These are phyloP conservation scores for Lotus japonicus DNA, from an alignment of 306 rosid species.

Conservation along the genomic window DNA sequence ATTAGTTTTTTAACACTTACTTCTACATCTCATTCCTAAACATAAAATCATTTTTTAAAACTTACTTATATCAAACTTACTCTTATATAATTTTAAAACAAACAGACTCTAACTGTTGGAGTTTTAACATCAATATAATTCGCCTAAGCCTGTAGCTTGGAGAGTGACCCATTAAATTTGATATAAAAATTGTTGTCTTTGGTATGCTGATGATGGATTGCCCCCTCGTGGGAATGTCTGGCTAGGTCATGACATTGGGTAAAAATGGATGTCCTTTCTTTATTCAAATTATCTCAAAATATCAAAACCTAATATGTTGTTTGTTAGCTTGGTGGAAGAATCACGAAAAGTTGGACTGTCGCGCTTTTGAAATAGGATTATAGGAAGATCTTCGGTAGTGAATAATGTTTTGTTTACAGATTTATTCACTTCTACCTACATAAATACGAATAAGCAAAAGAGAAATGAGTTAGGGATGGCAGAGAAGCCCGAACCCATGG, in stretches of 20 bases:
- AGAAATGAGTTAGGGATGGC: too few species aligned
- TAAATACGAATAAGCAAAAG: too few species aligned
- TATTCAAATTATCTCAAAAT: not conserved
- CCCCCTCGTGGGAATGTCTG: not conserved
- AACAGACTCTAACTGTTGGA: not conserved
- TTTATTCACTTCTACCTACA: too few species aligned
- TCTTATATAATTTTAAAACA: too few species aligned
- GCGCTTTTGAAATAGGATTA: not conserved
- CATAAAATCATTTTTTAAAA: too few species aligned
- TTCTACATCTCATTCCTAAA: too few species aligned
- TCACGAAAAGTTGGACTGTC: not conserved
- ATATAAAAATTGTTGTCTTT: not conserved
- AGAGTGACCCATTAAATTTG: not conserved
- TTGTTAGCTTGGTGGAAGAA: not conserved
- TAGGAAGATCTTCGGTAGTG: not conserved
- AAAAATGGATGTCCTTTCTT: not conserved
- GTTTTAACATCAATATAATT: not conserved
- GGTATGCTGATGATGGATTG: not conserved
- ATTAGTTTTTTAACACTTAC: too few species aligned
- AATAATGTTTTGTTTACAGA: too few species aligned
- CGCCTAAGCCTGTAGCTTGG: not conserved
- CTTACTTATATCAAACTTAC: too few species aligned
- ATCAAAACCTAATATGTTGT: not conserved
- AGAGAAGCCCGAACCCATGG: too few species aligned
- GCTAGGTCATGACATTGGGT: slow-evolving; percentile 13